Conservation (phyloP, 768 basidiomycete species). For the Boletus reticuloceps region DNA sequence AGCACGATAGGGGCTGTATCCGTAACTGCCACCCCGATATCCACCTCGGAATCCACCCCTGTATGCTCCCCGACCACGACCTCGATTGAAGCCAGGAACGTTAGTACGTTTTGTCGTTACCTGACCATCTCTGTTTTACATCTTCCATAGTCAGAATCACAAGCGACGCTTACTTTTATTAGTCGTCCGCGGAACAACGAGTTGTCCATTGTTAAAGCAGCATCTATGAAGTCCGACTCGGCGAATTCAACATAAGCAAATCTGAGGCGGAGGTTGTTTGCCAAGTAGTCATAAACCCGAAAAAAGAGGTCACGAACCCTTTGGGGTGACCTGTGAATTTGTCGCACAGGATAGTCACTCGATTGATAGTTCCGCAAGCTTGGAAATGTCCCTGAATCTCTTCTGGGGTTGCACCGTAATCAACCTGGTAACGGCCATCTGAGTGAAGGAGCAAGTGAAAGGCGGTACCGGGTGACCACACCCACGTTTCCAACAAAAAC, state of each 20-base stretch:
- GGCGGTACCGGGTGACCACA: conserved; percentile 14
- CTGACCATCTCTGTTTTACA: conserved; percentile 38
- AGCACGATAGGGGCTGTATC: conserved; percentile 54
- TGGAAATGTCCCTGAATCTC: conserved; percentile 98
- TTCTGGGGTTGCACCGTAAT: conserved; percentile 95
- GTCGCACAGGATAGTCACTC: conserved; percentile 98
- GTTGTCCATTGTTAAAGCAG: conserved; percentile 91
- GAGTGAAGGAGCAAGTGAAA: conserved; percentile 9
- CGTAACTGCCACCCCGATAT: conserved; percentile 50
- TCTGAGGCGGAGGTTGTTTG: conserved; percentile 40
- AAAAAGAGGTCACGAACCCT: conserved; percentile 55
- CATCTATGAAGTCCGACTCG: conserved; percentile 86
- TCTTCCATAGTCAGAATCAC: background rate
- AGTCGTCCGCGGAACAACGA: conserved; percentile 92
- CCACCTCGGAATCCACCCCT: conserved; percentile 63
- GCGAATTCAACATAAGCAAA: conserved; percentile 99
- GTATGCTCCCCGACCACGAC: conserved; percentile 71
- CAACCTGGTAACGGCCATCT: conserved; percentile 61
- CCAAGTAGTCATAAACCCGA: conserved; percentile 1
- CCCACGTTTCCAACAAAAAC: conserved; percentile 95
- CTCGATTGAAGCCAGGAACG: conserved; percentile 86
- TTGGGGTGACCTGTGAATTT: conserved; percentile 99
- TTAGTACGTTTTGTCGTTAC: conserved; percentile 97
- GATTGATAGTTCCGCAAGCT: conserved; percentile 96
- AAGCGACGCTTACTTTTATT: conserved; percentile 66